Conservation (phyloP, 495 filamentous ascomycete species). For the Sporormia fimetaria region DNA sequence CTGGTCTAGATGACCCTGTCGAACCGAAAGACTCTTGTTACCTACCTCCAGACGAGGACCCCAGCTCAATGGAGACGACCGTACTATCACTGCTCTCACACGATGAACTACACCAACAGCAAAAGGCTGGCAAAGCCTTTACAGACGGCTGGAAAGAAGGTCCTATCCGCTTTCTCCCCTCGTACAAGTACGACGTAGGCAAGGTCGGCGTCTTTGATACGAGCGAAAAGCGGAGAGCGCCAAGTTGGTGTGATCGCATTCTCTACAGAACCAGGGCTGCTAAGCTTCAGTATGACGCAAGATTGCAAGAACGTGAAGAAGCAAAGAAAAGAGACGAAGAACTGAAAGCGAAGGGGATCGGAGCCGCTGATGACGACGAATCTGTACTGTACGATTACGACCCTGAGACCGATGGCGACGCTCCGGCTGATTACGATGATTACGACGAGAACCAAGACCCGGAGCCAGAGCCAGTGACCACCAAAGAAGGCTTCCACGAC, state of each 20-base stretch:
- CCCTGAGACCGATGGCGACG: conserved; percentile 57
- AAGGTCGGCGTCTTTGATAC: conserved; percentile 87
- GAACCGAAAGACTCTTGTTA: conserved; percentile 2
- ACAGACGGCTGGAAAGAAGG: conserved; percentile 90
- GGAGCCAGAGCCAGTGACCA: conserved; percentile 35
- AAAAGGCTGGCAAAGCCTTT: conserved; percentile 63
- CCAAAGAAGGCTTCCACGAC: conserved; percentile 49
- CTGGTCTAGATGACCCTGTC: too few species aligned
- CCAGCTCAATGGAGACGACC: conserved; percentile 67
- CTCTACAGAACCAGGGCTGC: conserved; percentile 68
- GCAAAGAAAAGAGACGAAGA: conserved; percentile 66
- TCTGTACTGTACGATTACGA: conserved; percentile 84
- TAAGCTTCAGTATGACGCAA: conserved; percentile 57
- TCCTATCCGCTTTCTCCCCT: conserved; percentile 75
- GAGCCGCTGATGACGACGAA: conserved; percentile 60
- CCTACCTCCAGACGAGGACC: conserved; percentile 38
- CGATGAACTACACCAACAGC: conserved; percentile 73
- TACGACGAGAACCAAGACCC: conserved; percentile 52
- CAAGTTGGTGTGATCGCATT: conserved; percentile 98
- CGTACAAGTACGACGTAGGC: conserved; percentile 97
- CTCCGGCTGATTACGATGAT: conserved; percentile 31
- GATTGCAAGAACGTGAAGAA: conserved; percentile 50
- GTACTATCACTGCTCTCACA: conserved; percentile 76
- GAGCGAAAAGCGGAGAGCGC: conserved; percentile 81
- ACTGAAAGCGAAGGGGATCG: conserved; percentile 69